These are phyloP conservation scores for Yamadazyma akitaensis DNA, from an alignment of 805 yeast genomes.

Conservation along the genomic window DNA sequence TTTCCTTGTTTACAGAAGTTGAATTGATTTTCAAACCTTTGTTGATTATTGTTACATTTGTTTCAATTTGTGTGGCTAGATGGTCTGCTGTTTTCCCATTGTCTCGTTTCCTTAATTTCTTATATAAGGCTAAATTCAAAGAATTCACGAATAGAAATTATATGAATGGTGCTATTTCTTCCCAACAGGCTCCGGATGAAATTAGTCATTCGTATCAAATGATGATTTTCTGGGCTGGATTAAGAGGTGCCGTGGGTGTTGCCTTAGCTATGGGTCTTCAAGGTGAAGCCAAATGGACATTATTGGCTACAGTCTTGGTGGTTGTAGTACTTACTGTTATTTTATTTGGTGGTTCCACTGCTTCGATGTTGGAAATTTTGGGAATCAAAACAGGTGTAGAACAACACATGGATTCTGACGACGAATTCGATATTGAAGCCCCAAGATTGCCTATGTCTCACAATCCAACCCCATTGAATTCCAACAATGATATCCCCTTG, in stretches of 20 bases:
- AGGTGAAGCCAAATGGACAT: conserved; percentile 85
- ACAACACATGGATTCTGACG: conserved; percentile 74
- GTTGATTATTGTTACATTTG: conserved; percentile 82
- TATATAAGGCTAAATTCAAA: conserved; percentile 57
- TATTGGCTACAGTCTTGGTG: conserved; percentile 91
- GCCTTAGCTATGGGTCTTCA: conserved; percentile 97
- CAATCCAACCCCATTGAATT: conserved; percentile 18
- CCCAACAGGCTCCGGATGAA: conserved; percentile 65
- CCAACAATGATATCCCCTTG: conserved; percentile 11
- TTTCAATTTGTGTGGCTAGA: conserved; percentile 89
- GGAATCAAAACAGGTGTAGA: conserved; percentile 90
- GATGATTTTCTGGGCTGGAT: conserved; percentile 99
- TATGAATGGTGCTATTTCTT: conserved; percentile 38
- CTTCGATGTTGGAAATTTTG: conserved; percentile 93
- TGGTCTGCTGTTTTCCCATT: conserved; percentile 98
- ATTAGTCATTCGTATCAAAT: conserved; percentile 93
- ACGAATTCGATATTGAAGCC: conserved; percentile 92
- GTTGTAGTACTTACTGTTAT: conserved; percentile 96
- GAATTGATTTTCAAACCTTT: conserved; percentile 93
- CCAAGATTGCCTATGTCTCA: conserved; percentile 38
- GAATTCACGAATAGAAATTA: conserved; percentile 27
- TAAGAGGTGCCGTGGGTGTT: conserved; percentile 98
- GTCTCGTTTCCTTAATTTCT: conserved; percentile 78
- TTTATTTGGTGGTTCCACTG: conserved; percentile 96
- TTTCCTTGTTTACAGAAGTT: conserved; percentile 93